A percentile compares a stretch with the other conserved stretches of the same genome.
Evolutionary conservation across 2,329 filamentous ascomycete genomes (phyloP).

Genomic region (Aspergillus brasiliensis): DNA sequence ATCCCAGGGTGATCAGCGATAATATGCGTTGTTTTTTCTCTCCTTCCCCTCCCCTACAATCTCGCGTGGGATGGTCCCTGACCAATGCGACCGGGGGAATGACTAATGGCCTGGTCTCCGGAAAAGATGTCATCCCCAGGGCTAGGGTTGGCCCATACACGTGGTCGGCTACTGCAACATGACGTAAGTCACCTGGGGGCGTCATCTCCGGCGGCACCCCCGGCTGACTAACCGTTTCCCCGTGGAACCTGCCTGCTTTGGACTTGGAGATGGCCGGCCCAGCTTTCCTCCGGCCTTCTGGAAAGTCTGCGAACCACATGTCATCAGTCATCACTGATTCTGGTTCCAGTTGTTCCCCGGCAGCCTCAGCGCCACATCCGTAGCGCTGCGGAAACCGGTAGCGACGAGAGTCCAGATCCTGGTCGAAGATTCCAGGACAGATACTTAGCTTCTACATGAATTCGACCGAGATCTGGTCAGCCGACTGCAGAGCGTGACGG

Average conservation of each 20-base stretch:
- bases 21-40: no score
- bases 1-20: background rate
- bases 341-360: no score
- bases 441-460: background rate
- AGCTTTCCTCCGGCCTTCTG: background rate
- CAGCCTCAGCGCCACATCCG: background rate
- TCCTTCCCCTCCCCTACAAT: no score
- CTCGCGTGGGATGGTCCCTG: background rate
- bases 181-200: background rate
- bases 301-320: background rate
- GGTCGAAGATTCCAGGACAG: background rate
- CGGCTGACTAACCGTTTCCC: background rate
- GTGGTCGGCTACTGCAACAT: constrained; percentile 1
- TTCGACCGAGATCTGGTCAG: background rate
- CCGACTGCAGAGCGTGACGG: background rate
- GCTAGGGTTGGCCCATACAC: background rate
- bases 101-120: background rate
- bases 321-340: background rate
- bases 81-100: background rate
- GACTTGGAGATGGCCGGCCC: background rate
- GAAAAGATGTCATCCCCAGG: constrained; percentile 2
- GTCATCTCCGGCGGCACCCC: background rate
- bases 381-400: background rate
- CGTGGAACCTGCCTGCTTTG: constrained; percentile 3
- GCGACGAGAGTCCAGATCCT: background rate